Evolutionary conservation across 108 stramenopile species (phyloP).

Genomic region (Cyclotella choctawhatcheeana): DNA sequence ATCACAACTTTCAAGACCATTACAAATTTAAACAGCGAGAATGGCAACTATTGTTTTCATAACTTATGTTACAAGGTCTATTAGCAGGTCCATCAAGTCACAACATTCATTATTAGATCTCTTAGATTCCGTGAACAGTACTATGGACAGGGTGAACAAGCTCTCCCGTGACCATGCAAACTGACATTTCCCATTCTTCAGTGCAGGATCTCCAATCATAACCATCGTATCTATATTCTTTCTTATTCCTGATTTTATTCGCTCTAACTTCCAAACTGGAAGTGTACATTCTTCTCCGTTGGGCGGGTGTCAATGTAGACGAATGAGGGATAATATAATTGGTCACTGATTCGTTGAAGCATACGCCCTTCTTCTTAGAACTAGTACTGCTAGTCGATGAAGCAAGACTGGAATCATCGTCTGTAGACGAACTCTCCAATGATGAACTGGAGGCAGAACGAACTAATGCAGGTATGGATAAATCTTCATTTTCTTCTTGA

Average conservation of each 20-base stretch:
- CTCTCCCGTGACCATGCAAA: conserved; percentile 41
- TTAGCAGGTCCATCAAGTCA: not conserved
- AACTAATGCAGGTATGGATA: conserved; percentile 16
- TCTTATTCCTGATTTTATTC: conserved; percentile 44
- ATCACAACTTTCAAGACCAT: too few species aligned
- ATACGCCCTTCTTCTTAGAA: conserved; percentile 24
- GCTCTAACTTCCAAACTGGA: conserved; percentile 26
- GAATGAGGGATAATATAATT: conserved; percentile 37
- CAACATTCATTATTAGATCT: not conserved
- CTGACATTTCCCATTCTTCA: conserved; percentile 51
- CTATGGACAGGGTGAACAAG: conserved; percentile 43
- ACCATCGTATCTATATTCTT: conserved; percentile 39
- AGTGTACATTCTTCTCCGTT: conserved; percentile 39
- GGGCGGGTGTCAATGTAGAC: conserved; percentile 17
- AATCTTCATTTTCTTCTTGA: not conserved
- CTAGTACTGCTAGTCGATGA: conserved; percentile 17
- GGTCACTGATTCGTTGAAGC: conserved; percentile 27
- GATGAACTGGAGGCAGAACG: conserved; percentile 15
- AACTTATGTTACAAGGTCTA: conserved; percentile 10
- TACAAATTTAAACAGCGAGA: too few species aligned
- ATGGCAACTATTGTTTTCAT: too few species aligned
- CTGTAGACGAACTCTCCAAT: conserved; percentile 21
- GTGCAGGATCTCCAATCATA: conserved; percentile 46
- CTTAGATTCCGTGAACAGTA: not conserved
- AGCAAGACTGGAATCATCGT: conserved; percentile 3